Conservation (phyloP, 306 rosid species). For the Glycine soja region DNA sequence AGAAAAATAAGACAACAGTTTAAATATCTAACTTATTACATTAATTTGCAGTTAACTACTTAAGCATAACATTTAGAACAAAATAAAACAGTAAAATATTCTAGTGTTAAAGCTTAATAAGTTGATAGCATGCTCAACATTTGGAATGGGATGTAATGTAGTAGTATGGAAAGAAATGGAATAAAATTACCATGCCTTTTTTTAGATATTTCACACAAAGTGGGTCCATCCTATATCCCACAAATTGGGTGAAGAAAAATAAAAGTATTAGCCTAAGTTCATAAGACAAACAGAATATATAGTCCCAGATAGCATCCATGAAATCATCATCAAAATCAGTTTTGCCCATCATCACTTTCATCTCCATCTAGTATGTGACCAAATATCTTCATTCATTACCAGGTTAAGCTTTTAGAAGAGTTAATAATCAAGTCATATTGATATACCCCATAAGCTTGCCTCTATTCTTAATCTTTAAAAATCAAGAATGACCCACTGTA, state of each 20-base stretch:
- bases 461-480: background rate
- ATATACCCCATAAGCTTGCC: no score
- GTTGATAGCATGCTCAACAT: slow-evolving; percentile 17
- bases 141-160: background rate
- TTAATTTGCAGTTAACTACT: slow-evolving; percentile 12
- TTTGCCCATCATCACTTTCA: background rate
- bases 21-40: background rate
- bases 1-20: slow-evolving; percentile 5
- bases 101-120: background rate
- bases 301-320: background rate
- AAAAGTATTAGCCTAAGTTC: background rate
- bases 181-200: background rate
- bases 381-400: slow-evolving; percentile 7
- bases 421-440: no score
- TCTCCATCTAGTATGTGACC: background rate
- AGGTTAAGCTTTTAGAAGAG: slow-evolving; percentile 9
- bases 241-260: background rate
- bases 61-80: slow-evolving; percentile 1
- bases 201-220: background rate
- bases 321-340: slow-evolving; percentile 36
- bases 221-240: background rate
- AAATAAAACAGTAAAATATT: slow-evolving; percentile 24
- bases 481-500: slow-evolving; percentile 1
- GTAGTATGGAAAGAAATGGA: background rate
- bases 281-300: background rate